phyloP scores from a whole-genome alignment of 1,284 basidiomycete species.

The Tilletiopsis washingtonensis region DNA sequence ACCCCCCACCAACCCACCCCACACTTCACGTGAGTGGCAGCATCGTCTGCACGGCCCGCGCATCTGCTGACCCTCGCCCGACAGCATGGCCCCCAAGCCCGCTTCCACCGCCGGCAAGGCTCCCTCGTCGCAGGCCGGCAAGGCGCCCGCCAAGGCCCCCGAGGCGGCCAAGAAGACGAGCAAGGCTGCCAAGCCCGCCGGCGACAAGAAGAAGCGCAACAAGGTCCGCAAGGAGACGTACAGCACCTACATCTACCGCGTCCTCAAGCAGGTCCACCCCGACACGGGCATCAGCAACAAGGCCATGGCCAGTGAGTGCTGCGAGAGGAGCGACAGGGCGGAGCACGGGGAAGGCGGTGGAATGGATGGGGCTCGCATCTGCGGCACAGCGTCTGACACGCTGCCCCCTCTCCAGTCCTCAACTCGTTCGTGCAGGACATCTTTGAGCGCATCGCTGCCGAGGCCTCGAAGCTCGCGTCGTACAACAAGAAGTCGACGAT shows the following conservation, averaged over 20 bases:
- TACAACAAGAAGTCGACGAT: slow-evolving; percentile 49
- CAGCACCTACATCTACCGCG: slow-evolving; percentile 51
- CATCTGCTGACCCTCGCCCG: neutral
- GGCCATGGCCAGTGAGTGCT: slow-evolving; percentile 48
- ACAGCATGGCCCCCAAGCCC: slow-evolving; percentile 38
- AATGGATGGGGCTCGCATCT: neutral
- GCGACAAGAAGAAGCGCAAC: slow-evolving; percentile 58
- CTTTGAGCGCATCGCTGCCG: slow-evolving; percentile 50
- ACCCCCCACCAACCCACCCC: neutral
- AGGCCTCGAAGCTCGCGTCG: slow-evolving; percentile 48
- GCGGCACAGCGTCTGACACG: slow-evolving; percentile 2
- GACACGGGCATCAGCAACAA: slow-evolving; percentile 52
- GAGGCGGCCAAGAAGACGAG: slow-evolving; percentile 60
- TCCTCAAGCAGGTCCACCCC: slow-evolving; percentile 56
- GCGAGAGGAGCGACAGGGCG: neutral
- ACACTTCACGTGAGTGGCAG: neutral
- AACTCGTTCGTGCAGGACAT: slow-evolving; percentile 51
- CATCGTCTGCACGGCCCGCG: too few relatives aligned
- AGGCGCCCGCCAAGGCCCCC: slow-evolving; percentile 54
- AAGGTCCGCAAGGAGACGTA: slow-evolving; percentile 57
- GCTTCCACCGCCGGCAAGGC: slow-evolving; percentile 43
- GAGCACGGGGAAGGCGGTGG: too few relatives aligned
- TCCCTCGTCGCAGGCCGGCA: slow-evolving; percentile 56
- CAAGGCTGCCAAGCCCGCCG: slow-evolving; percentile 53
- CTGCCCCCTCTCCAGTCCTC: slow-evolving; percentile 12